Evolutionary conservation across 2,329 filamentous ascomycete species (phyloP).

Genomic region (Aspergillaceae sp.): DNA sequence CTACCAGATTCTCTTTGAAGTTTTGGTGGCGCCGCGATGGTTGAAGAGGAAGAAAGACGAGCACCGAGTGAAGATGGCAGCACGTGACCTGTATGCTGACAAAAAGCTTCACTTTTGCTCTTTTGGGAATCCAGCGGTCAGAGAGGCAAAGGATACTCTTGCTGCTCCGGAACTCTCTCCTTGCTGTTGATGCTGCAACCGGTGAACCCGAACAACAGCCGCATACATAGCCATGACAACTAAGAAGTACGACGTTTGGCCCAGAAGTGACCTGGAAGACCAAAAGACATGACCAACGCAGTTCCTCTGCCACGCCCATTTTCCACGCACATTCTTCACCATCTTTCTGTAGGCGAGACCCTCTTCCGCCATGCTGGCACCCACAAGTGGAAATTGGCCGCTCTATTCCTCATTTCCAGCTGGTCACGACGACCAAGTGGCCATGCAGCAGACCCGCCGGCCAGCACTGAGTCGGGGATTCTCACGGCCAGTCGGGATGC

Average conservation of each 20-base stretch:
- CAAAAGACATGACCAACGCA: not conserved
- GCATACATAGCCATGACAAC: not conserved
- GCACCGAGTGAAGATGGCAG: not conserved
- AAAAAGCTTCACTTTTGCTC: not conserved
- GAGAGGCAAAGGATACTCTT: not conserved
- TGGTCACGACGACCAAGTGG: conserved; percentile 14
- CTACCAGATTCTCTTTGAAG: not conserved
- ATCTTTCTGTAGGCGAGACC: not conserved
- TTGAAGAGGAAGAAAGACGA: not conserved
- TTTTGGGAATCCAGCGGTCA: conserved; percentile 4
- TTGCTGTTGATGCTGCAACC: not conserved
- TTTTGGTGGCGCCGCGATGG: too few species aligned
- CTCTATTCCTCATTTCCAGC: not conserved
- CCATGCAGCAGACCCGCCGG: conserved; percentile 18
- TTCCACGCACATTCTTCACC: too few species aligned
- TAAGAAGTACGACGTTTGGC: not conserved
- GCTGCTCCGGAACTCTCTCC: too few species aligned
- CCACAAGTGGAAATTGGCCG: not conserved
- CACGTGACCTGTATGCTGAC: not conserved
- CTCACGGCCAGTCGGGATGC: not conserved
- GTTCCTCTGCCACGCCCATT: not conserved
- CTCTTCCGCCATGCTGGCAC: not conserved
- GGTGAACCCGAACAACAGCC: not conserved
- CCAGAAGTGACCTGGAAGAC: not conserved
- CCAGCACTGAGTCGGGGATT: conserved; percentile 7